phyloP scores from a whole-genome alignment of 352 stramenopile genomes.

The Blastocystis sp. region DNA sequence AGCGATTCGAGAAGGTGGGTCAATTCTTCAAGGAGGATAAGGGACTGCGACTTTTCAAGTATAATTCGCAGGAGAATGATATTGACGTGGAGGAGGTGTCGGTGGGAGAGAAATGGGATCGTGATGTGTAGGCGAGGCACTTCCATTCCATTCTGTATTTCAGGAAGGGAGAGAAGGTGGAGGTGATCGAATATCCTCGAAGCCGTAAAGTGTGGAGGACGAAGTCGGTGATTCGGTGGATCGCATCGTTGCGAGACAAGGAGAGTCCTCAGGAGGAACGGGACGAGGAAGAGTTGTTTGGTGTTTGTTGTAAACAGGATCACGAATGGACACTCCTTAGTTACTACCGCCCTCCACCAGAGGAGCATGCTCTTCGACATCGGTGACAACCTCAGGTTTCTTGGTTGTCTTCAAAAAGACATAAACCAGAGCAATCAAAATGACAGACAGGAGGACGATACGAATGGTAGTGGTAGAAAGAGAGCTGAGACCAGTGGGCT shows the following conservation, averaged over 20 bases:
- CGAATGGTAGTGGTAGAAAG: not conserved
- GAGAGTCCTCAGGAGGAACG: not conserved
- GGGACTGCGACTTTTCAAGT: not conserved
- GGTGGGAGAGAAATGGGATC: not conserved
- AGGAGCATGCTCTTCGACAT: conserved; percentile 36
- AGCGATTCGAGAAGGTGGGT: conserved; percentile 4
- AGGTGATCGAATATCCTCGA: conserved; percentile 1
- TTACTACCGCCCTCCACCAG: not conserved
- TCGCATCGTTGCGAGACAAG: not conserved
- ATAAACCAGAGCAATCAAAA: conserved; percentile 5
- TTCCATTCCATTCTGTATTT: conserved; percentile 17
- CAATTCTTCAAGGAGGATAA: not conserved
- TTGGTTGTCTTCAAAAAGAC: conserved; percentile 25
- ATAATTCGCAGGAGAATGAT: not conserved
- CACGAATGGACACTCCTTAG: not conserved
- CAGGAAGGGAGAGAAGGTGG: conserved; percentile 10
- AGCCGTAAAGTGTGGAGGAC: not conserved
- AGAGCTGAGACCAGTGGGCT: not conserved
- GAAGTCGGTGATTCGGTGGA: not conserved
- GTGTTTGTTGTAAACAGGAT: conserved; percentile 33
- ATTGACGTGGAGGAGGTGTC: not conserved
- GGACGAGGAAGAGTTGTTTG: conserved; percentile 1
- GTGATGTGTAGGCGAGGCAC: not conserved
- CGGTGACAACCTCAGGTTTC: not conserved
- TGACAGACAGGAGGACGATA: conserved; percentile 9